Conservation (phyloP, 1,284 basidiomycete genomes). For the Irpex sp. region DNA sequence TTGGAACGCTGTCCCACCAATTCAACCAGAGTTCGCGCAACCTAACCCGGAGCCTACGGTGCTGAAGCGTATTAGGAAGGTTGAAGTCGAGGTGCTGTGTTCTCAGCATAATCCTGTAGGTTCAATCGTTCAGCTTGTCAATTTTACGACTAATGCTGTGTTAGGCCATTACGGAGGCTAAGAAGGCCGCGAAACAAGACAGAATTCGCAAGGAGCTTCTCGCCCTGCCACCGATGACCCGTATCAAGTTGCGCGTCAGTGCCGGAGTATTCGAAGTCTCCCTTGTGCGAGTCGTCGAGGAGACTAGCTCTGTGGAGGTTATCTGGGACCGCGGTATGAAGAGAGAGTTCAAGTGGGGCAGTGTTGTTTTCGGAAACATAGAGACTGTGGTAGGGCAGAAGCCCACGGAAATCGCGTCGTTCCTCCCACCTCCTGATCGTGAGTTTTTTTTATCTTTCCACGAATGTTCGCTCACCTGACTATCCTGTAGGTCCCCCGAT, state of each 20-base stretch:
- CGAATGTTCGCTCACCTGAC: too few relatives aligned
- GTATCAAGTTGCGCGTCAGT: constrained; percentile 78
- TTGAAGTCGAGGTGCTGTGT: constrained; percentile 73
- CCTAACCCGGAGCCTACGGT: constrained; percentile 34
- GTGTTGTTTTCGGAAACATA: constrained; percentile 60
- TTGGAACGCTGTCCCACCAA: not conserved
- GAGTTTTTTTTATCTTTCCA: constrained; percentile 22
- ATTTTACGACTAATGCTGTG: constrained; percentile 4
- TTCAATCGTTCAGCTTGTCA: constrained; percentile 15
- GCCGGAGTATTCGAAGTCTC: constrained; percentile 81
- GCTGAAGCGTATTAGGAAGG: constrained; percentile 64
- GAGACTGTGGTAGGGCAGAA: constrained; percentile 54
- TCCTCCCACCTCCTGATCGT: constrained; percentile 19
- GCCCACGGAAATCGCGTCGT: constrained; percentile 44
- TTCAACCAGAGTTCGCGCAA: not conserved
- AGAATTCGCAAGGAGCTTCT: constrained; percentile 64
- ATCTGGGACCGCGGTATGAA: constrained; percentile 70
- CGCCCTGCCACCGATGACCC: constrained; percentile 61
- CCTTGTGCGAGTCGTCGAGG: constrained; percentile 65
- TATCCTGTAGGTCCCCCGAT: too few relatives aligned
- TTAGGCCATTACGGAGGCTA: constrained; percentile 67
- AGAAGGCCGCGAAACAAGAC: constrained; percentile 66
- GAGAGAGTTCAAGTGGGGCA: constrained; percentile 78
- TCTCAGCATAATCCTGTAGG: constrained; percentile 81
- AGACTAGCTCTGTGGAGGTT: constrained; percentile 69